Evolutionary conservation across 2,329 filamentous ascomycete genomes (phyloP), one percentile per base, ranked within the genome.

Genomic region (Stagonosporopsis chrysanthemi): DNA sequence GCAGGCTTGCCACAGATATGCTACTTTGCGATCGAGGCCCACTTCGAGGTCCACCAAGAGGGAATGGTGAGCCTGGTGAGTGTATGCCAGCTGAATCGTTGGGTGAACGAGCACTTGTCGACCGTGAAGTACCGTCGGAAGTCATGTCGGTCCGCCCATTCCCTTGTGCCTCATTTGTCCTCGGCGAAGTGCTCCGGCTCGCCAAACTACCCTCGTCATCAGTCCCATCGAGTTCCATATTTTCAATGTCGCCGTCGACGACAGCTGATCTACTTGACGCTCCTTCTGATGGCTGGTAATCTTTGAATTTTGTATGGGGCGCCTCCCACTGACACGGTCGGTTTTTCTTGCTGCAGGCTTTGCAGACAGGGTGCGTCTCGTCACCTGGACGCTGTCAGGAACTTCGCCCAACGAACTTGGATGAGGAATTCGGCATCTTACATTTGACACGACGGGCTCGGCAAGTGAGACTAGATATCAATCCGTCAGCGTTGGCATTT

Each of bases 381-480:
- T 74, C 71, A 51, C 71, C 71, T 73, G 26, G 11, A 22, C 11
- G 17, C 29, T 14, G 41, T 39, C 19, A 44, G 23, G 28, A 35
- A 19, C 42, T 3, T 38, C 17, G 3, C 29, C 23, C n/a, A 15
- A 7, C 24, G 4, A 7, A 22, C 23, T 41, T 36, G 1, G 35
- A 6, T 28, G 19, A 28, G 6, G 17, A 36, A 24, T 3, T 28
- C 8, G 19, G 11, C 24, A 52, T 58, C 67, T 54, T 33, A 70
- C 71, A 74, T 47, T 74, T 73, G 15, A 74, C 71, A 33, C 71
- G 70, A 36, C 71, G 70, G 22, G 64, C 58, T 53, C 71, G 62
- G 53, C 71, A 74, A 14, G 70, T 73, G 35, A 70, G 54, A 50
- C 71, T 74, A 19, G 44, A 31, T 22, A 38, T 11, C 23, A 17